Base-by-base conservation (phyloP, 2,329 filamentous ascomycete genomes). In the Coniochaeta sp. region DNA sequence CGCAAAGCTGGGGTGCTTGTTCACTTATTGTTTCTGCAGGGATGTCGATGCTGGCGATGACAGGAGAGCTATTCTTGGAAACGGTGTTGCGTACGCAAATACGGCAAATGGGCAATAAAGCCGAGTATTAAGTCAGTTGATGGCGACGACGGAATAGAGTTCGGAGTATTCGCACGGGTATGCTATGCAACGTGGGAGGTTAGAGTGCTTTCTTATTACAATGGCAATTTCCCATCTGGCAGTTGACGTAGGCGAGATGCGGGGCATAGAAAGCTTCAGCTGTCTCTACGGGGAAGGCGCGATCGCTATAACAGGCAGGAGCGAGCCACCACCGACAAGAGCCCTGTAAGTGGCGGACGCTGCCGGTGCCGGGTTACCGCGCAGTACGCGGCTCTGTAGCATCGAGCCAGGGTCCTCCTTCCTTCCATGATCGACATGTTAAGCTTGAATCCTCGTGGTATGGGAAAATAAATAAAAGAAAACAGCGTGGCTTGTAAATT, bases 121-220 rank as follows among this genome's bases (percentile, higher is more conserved):
- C 38, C 38, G 38, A 42, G 38, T 42, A 42, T 42, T 42, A 42
- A 42, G 22, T n/a, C n/a, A n/a, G n/a, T 10, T 24, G 20, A 26
- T 24, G 38, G 6, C 27, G 38, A 14, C 38, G 20, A 26, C 6
- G 31, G 12, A 14, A 42, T 42, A 42, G 10, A 26, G 2, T 26
- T 42, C 38, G 38, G 38, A 42, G 38, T 42, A 42, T 42, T 42
- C 26, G 38, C 8, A 42, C 38, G 38, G 38, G 38, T 42, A 42
- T 42, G 38, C 38, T n/a, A n/a, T n/a, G n/a, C n/a, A n/a, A 42
- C 18, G 38, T 26, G 38, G 20, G 38, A 42, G n/a, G 38, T n/a
- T 42, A 42, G 38, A 42, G 38, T 42, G 38, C n/a, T 42, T 42
- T 42, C n/a, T 14, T 14, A 22, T 7, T 22, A n/a, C n/a, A n/a